A percentile compares a stretch with the other conserved stretches of the same genome.
Evolutionary conservation across 805 yeast species (phyloP).

Genomic region (Metschnikowia cubensis): DNA sequence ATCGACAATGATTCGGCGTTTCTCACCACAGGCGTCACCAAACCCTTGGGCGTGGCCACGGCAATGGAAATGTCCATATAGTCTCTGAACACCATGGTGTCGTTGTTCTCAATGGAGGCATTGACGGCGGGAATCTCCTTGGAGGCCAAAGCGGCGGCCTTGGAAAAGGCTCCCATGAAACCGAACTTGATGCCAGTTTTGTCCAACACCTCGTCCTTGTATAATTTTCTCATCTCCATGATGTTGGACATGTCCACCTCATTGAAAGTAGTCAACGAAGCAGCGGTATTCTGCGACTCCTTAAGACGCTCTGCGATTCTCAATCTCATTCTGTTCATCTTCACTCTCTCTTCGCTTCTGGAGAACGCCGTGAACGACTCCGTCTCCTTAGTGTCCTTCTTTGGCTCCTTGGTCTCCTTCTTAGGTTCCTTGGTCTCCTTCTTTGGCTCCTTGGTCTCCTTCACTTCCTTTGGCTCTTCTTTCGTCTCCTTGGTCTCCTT

Average conservation of each 20-base stretch:
- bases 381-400: slow-evolving; percentile 16
- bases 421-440: slow-evolving; percentile 29
- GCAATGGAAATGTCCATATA: slow-evolving; percentile 94
- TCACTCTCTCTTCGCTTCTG: slow-evolving; percentile 85
- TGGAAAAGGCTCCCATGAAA: slow-evolving; percentile 97
- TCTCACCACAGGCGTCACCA: slow-evolving; percentile 96
- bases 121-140: slow-evolving; percentile 93
- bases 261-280: slow-evolving; percentile 95
- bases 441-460: slow-evolving; percentile 24
- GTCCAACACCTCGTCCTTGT: slow-evolving; percentile 94
- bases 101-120: slow-evolving; percentile 88
- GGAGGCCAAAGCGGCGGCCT: slow-evolving; percentile 88
- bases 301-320: slow-evolving; percentile 98
- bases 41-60: slow-evolving; percentile 98
- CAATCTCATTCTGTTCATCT: slow-evolving; percentile 99
- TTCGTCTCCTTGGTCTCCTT: slow-evolving; percentile 14
- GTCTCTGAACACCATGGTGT: slow-evolving; percentile 93
- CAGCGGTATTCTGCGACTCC: slow-evolving; percentile 99
- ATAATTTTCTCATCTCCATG: slow-evolving; percentile 90
- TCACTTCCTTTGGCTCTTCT: slow-evolving; percentile 20
- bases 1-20: slow-evolving; percentile 90
- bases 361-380: slow-evolving; percentile 50
- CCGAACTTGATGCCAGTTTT: slow-evolving; percentile 93
- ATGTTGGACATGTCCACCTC: slow-evolving; percentile 95
- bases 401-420: slow-evolving; percentile 10